Percentiles rank a stretch among this genome's conserved stretches.
Conservation (phyloP, 495 filamentous ascomycete genomes). For the Paragyromitra xinjiangensis region DNA sequence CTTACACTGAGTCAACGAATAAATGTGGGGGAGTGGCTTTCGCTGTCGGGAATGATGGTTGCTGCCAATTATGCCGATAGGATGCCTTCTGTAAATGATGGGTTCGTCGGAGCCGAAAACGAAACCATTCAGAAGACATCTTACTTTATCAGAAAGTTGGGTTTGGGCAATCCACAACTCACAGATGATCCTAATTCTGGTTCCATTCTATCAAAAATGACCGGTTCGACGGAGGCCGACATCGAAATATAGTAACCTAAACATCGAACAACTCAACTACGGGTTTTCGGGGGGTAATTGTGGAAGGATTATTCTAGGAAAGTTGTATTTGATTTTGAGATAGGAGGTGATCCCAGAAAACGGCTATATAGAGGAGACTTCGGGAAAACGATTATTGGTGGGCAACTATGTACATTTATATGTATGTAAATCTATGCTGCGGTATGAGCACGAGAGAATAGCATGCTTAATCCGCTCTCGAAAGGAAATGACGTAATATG, state of each 20-base stretch:
- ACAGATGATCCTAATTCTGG: conserved; percentile 22
- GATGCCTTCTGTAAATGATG: background rate
- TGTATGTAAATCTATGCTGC: too few species aligned
- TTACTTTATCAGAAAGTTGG: conserved; percentile 14
- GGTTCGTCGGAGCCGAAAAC: conserved; percentile 1
- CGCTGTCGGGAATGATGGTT: conserved; percentile 17
- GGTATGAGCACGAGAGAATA: too few species aligned
- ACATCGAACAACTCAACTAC: background rate
- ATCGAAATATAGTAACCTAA: background rate
- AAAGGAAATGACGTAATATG: too few species aligned
- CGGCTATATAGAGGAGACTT: too few species aligned
- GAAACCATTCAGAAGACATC: conserved; percentile 1
- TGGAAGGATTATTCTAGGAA: background rate
- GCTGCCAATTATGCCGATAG: conserved; percentile 2
- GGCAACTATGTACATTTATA: too few species aligned
- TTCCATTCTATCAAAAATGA: conserved; percentile 1
- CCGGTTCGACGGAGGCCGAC: background rate
- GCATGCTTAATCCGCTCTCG: too few species aligned
- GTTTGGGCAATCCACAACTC: background rate
- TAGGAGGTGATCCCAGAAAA: background rate
- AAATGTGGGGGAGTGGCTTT: conserved; percentile 13
- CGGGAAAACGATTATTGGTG: too few species aligned
- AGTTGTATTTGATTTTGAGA: background rate
- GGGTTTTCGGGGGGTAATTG: background rate
- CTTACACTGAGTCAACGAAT: background rate